These are phyloP conservation scores for Arthrinium phaeospermum DNA, from an alignment of 2,329 filamentous ascomycete species.

Conservation along the genomic window DNA sequence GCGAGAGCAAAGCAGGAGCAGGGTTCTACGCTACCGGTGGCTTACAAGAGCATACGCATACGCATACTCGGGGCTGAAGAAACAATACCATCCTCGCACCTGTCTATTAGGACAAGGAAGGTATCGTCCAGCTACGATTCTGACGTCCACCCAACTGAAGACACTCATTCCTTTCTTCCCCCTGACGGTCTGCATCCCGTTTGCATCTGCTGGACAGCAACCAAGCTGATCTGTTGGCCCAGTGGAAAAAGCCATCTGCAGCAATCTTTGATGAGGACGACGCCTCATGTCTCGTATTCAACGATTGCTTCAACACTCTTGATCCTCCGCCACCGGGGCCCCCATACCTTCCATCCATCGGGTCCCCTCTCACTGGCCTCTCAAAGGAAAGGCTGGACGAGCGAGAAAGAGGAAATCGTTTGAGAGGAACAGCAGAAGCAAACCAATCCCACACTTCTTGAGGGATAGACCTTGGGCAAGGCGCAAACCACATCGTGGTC, in stretches of 20 bases:
- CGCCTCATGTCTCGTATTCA: constrained; percentile 8
- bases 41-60: neutral
- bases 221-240: neutral
- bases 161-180: too few relatives aligned
- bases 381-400: neutral
- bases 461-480: neutral
- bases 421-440: neutral
- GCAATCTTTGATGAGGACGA: neutral
- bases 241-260: constrained; percentile 5
- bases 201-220: neutral
- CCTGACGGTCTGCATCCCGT: neutral
- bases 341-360: neutral
- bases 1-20: neutral
- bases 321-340: neutral
- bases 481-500: neutral
- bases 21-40: neutral
- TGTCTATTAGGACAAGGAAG: neutral
- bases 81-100: neutral
- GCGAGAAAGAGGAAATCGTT: neutral
- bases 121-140: neutral
- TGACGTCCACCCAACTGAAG: neutral
- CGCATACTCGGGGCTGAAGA: neutral
- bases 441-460: neutral
- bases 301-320: neutral
- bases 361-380: neutral